These are phyloP conservation scores for Pseudogymnoascus sp. DNA, from an alignment of 2,329 filamentous ascomycete genomes.

Conservation along the genomic window DNA sequence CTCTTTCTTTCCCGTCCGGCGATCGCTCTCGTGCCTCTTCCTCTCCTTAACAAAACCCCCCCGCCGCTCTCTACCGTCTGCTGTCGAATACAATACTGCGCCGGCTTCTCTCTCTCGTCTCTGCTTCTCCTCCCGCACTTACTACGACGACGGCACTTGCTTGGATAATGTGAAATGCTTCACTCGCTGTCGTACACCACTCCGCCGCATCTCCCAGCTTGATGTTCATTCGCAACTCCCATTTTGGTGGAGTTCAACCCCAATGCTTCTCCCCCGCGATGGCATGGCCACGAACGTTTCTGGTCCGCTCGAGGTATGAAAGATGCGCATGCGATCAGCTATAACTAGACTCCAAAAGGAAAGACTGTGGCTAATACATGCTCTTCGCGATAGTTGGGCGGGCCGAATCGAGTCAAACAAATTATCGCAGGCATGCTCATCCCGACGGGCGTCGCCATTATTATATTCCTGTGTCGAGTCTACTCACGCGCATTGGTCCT, in stretches of 20 bases:
- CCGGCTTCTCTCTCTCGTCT: neutral
- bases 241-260: constrained; percentile 1
- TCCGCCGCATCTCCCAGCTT: neutral
- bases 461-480: neutral
- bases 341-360: neutral
- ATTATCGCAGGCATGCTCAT: neutral
- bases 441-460: neutral
- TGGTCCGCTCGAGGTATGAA: neutral
- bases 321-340: neutral
- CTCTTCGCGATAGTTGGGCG: neutral
- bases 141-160: neutral
- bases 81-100: neutral
- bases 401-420: neutral
- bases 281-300: neutral
- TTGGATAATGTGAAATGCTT: constrained; percentile 5
- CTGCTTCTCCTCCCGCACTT: neutral
- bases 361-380: neutral
- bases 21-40: constrained; percentile 1
- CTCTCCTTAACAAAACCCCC: neutral
- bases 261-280: neutral
- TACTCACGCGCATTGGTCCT: constrained; percentile 2
- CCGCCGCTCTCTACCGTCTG: neutral
- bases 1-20: neutral
- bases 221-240: constrained; percentile 3
- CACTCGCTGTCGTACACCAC: neutral